Percentiles rank a stretch among this genome's conserved stretches.
Conservation (phyloP, 2,329 filamentous ascomycete species). For the Coniochaeta hoffmannii region DNA sequence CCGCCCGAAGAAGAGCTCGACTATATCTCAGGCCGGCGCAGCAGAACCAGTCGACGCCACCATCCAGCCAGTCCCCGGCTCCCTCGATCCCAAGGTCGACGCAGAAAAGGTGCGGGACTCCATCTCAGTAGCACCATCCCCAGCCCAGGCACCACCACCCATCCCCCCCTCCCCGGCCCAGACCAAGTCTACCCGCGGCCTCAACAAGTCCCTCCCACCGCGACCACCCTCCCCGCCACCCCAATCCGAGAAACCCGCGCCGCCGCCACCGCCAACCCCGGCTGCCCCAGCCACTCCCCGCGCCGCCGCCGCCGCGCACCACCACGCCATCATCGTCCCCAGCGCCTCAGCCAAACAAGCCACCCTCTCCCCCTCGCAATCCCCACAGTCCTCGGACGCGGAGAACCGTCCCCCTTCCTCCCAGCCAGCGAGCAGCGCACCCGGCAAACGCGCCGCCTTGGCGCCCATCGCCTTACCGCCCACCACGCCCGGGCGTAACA, state of each 20-base stretch:
- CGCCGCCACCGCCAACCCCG: constrained; percentile 15
- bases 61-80: not conserved
- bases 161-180: not conserved
- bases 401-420: constrained; percentile 73
- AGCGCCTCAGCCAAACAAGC: constrained; percentile 44
- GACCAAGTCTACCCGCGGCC: not conserved
- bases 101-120: constrained; percentile 8
- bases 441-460: constrained; percentile 34
- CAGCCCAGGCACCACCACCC: constrained; percentile 7
- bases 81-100: too few relatives aligned
- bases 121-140: constrained; percentile 5
- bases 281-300: constrained; percentile 37
- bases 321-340: constrained; percentile 20
- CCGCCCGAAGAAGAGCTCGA: constrained; percentile 24
- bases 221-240: constrained; percentile 16
- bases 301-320: constrained; percentile 18
- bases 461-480: constrained; percentile 34
- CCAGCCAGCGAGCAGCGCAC: constrained; percentile 27
- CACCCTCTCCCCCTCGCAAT: constrained; percentile 54
- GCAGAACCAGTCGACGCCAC: constrained; percentile 5
- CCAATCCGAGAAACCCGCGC: not conserved
- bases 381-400: constrained; percentile 70
- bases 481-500: constrained; percentile 34
- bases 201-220: constrained; percentile 20
- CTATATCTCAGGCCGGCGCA: constrained; percentile 6